Conservation (phyloP, 208 protist genomes). For the Trypanosomatidae sp. region DNA sequence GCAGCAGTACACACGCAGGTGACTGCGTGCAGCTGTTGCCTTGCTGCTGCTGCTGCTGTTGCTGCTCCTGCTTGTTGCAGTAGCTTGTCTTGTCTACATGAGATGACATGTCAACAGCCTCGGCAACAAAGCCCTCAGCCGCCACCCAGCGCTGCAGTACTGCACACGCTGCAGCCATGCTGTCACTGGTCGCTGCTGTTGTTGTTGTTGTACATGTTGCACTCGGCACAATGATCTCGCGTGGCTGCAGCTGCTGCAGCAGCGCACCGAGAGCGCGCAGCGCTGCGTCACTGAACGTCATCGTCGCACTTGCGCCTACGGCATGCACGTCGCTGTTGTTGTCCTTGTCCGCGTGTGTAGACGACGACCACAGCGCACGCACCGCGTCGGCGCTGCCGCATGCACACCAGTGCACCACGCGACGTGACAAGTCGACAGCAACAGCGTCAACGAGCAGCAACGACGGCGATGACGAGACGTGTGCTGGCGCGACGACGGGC, state of each 20-base stretch:
- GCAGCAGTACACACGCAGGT: conserved; percentile 9
- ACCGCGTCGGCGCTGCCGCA: conserved; percentile 11
- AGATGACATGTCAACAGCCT: too few relatives aligned
- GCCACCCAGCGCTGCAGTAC: too few relatives aligned
- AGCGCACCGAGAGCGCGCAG: conserved; percentile 28
- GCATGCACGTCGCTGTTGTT: not conserved
- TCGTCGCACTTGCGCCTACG: not conserved
- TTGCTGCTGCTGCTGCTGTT: too few relatives aligned
- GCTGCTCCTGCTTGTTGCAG: too few relatives aligned
- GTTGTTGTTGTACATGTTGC: too few relatives aligned
- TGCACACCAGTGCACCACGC: conserved; percentile 47
- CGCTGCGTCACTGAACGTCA: conserved; percentile 3
- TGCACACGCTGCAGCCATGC: too few relatives aligned
- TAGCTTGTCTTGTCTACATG: too few relatives aligned
- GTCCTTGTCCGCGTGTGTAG: conserved; percentile 1
- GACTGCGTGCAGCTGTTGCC: too few relatives aligned
- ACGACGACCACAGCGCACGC: not conserved
- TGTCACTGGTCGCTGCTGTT: too few relatives aligned
- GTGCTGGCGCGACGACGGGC: conserved; percentile 3
- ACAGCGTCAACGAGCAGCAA: conserved; percentile 35
- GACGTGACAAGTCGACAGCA: conserved; percentile 72
- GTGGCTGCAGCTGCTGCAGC: conserved; percentile 62
- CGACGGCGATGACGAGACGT: too few relatives aligned
- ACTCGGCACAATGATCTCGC: conserved; percentile 71
- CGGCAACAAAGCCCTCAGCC: too few relatives aligned